Conservation (phyloP, 441 rosid genomes). For the Populus hybrid region DNA sequence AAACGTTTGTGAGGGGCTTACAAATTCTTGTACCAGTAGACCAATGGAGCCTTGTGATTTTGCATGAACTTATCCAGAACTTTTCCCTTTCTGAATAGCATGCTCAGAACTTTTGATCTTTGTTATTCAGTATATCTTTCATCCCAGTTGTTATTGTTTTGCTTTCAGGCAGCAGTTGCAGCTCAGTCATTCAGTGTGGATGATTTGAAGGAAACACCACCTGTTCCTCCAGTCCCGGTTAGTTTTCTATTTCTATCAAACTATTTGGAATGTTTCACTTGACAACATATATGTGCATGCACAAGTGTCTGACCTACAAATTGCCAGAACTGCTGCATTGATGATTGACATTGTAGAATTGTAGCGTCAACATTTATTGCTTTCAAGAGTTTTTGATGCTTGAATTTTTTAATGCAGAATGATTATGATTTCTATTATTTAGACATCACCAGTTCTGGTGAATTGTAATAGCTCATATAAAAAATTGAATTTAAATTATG, state of each 20-base stretch:
- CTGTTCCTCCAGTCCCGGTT: constrained; percentile 40
- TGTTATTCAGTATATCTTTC: not conserved
- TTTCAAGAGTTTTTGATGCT: not conserved
- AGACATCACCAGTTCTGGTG: not conserved
- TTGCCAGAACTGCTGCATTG: not conserved
- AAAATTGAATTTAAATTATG: not conserved
- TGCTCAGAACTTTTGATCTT: not conserved
- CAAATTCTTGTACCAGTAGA: not conserved
- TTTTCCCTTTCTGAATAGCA: not conserved
- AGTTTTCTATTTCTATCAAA: constrained; percentile 15
- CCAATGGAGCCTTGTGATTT: not conserved
- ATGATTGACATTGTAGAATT: not conserved
- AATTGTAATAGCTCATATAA: not conserved
- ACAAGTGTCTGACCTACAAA: not conserved
- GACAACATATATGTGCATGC: not conserved
- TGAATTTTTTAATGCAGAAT: not conserved
- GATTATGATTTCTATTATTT: not conserved
- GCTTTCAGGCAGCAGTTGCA: constrained; percentile 80
- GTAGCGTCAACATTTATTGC: not conserved
- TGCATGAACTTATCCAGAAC: not conserved
- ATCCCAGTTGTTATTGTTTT: constrained; percentile 1
- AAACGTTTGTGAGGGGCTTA: not conserved
- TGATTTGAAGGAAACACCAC: constrained; percentile 56
- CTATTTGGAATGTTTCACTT: not conserved
- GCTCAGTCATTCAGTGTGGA: constrained; percentile 53